Evolutionary conservation across 768 basidiomycete species (phyloP), one percentile per base, ranked within the genome.

Genomic region (Strobilomyces dryophilus): DNA sequence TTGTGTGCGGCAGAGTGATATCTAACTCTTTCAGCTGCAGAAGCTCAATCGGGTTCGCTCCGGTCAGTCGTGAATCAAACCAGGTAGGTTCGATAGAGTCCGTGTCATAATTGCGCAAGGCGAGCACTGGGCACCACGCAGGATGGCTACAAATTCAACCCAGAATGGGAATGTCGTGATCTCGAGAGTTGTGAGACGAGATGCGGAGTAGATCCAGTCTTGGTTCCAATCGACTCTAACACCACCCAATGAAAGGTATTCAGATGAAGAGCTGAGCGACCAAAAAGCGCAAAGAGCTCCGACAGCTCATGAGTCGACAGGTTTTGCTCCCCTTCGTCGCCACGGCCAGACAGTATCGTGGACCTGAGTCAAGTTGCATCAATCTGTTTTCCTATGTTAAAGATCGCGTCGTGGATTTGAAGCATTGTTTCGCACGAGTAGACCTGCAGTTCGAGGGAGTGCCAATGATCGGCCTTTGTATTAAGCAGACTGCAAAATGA

Each of bases 371-470:
- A 21, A 10, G 18, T 15, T 29, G 17, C 29, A 29, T 29, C 24
- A 1, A 29, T 17, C 20, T 4, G 42, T 3, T 17, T 44, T 8
- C 1, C 3, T 7, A 11, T 6, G 7, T 21, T 32, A 15, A 14
- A 36, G 9, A 44, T 15, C 14, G 34, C 14, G 10, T 20, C 8
- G 1, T 44, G 26, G 14, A 51, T 12, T 15, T 17, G 2, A 7
- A 10, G 1, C 26, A 44, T 20, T 26, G 31, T 8, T 1, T 0
- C 10, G 1, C 0, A 1, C 9, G 0, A 8, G 17, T 0, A 5
- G 9, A 11, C 9, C 26, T 7, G 4, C 26, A 51, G 26, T 7
- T 37, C 34, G 2, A 51, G 1, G 24, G 42, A 44, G n/a, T 18
- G 26, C 50, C 42, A 51, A 8, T 43, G 50, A 17, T 20, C 3